Base-by-base conservation (phyloP, 1,284 basidiomycete species). In the Porogramme epimiltina region DNA sequence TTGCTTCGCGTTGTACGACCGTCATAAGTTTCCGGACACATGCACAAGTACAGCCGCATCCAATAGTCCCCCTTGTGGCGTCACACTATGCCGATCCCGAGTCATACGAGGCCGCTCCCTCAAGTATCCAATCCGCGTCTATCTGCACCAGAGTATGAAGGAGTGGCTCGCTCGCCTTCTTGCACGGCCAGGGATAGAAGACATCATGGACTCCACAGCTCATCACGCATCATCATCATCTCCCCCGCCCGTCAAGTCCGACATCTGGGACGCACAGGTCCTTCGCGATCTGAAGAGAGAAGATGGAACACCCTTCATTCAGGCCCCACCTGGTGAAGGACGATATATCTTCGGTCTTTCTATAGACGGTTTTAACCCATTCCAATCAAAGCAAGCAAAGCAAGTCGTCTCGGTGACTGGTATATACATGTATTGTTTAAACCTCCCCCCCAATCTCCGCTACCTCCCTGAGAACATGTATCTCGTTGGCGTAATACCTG, bases 401-500 rank as follows among this genome's bases (percentile, higher is more conserved):
- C 58, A 59, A 28, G 38, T 26, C 9, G 33, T 44, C 26, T 36
- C 51, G 4, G 42, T 46, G 8, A 62, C 61, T 0, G 60, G 51
- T 1, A 64, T 70, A 6, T 63, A 62, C 43, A 51, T 69, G 47
- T 51, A 57, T 2, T 63, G 61, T 42, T 43, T 64, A 18, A 70
- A 68, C 42, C 62, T 70, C 4, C 69, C 69, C 1, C 59, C 62
- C 11, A 41, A 65, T 19, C 25, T 68, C 0, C 61, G 69, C 18
- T 68, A 64, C 42, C 53, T 44, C 2, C 46, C 52, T 3, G 59
- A 63, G 52, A 70, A 70, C 48, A 48, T 70, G 20, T 68, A 57
- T 46, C 42, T 68, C 4, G 60, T 60, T 13, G 66, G 67, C 1
- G 58, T 71, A 33, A 65, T 74, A 15, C 74, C 73, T 11, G 71